Conservation (phyloP, 2,329 filamentous ascomycete species). For the Cordyceps pruinosa region DNA sequence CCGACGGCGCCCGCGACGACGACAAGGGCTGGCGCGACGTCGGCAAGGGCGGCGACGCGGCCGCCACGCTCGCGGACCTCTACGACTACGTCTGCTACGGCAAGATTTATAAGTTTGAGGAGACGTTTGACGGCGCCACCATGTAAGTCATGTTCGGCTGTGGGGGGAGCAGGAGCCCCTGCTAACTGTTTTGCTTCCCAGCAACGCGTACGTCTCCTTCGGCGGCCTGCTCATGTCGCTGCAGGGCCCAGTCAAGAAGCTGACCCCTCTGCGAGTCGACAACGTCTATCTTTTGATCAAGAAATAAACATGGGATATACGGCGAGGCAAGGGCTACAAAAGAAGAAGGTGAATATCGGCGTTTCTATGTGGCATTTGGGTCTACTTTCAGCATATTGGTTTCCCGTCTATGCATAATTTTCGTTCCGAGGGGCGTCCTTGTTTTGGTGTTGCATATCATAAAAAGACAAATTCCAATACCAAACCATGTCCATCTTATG, state of each 20-base stretch:
- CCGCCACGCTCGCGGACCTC: slow-evolving; percentile 63
- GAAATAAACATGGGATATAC: slow-evolving; percentile 51
- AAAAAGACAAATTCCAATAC: not conserved
- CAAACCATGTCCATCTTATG: not conserved
- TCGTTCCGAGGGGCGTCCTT: not conserved
- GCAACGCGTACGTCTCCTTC: slow-evolving; percentile 91
- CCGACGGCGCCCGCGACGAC: slow-evolving; percentile 78
- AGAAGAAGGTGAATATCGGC: not conserved
- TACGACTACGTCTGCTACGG: slow-evolving; percentile 86
- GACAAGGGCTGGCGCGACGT: slow-evolving; percentile 76
- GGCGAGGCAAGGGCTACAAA: not conserved
- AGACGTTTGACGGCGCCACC: slow-evolving; percentile 68
- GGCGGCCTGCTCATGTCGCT: slow-evolving; percentile 86
- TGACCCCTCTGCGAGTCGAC: slow-evolving; percentile 85
- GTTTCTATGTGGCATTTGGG: slow-evolving; percentile 5
- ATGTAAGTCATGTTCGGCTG: slow-evolving; percentile 55
- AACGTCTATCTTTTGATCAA: slow-evolving; percentile 90
- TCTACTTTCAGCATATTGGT: slow-evolving; percentile 1
- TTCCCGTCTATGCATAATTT: not conserved
- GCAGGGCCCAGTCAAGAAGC: slow-evolving; percentile 91
- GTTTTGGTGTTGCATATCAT: slow-evolving; percentile 2
- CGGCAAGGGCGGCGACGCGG: slow-evolving; percentile 44
- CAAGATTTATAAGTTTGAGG: slow-evolving; percentile 84
- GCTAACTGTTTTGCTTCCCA: slow-evolving; percentile 30
- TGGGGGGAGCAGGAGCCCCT: no score